These are phyloP conservation scores for Sphagnum magellanicum DNA, from an alignment of 228 moss, liverwort and hornwort genomes.

Conservation along the genomic window DNA sequence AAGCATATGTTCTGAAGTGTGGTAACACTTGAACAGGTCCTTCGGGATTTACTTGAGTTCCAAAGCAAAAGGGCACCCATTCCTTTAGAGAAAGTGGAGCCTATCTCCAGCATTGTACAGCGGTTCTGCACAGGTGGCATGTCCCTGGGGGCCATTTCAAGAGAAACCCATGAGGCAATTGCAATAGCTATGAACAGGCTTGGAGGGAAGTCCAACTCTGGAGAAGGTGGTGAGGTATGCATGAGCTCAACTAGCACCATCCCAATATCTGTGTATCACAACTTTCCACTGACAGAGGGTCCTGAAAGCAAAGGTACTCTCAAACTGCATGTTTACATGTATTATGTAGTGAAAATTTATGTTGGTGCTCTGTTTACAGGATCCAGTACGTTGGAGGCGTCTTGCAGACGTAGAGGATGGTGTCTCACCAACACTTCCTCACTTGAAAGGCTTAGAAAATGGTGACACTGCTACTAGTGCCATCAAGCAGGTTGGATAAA, in stretches of 20 bases:
- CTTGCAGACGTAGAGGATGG: constrained; percentile 78
- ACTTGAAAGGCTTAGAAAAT: constrained; percentile 87
- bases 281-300: too few species aligned
- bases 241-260: background rate
- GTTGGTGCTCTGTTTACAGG: constrained; percentile 25
- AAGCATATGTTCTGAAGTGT: background rate
- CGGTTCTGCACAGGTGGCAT: constrained; percentile 98
- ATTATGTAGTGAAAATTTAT: background rate
- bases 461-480: constrained; percentile 97
- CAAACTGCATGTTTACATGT: too few species aligned
- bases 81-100: constrained; percentile 61
- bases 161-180: constrained; percentile 96
- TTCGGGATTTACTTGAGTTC: constrained; percentile 87
- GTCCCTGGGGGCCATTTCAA: constrained; percentile 95
- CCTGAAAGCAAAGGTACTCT: too few species aligned
- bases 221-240: constrained; percentile 96
- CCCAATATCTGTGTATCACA: too few species aligned
- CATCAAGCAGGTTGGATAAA: constrained; percentile 69
- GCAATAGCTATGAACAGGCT: constrained; percentile 98
- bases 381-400: constrained; percentile 82
- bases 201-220: constrained; percentile 97
- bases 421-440: constrained; percentile 73
- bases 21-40: constrained; percentile 34
- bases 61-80: constrained; percentile 56
- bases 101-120: constrained; percentile 52